Evolutionary conservation across 2,329 filamentous ascomycete species (phyloP).

Genomic region (Colletotrichum graminicola): DNA sequence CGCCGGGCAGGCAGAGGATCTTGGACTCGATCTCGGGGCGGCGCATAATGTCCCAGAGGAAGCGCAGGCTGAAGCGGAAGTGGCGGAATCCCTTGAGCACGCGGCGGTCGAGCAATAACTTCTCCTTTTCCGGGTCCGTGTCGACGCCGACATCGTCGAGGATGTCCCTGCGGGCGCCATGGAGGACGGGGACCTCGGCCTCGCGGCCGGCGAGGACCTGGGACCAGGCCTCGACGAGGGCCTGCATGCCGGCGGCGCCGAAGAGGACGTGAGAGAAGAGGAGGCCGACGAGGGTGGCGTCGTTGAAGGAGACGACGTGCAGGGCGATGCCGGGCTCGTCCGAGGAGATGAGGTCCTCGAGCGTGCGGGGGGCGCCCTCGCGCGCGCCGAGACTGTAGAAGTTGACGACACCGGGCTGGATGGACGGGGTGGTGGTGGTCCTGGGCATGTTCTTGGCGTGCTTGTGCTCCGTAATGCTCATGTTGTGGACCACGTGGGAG

Average conservation of each 20-base stretch:
- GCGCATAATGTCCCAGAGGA: slow-evolving; percentile 51
- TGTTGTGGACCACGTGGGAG: slow-evolving; percentile 52
- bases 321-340: slow-evolving; percentile 62
- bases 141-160: slow-evolving; percentile 46
- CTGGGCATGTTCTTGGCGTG: slow-evolving; percentile 48
- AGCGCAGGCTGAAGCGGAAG: slow-evolving; percentile 51
- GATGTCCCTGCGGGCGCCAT: slow-evolving; percentile 53
- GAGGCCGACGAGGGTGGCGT: slow-evolving; percentile 63
- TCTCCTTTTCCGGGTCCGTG: slow-evolving; percentile 46
- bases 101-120: slow-evolving; percentile 45
- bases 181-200: slow-evolving; percentile 54
- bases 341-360: slow-evolving; percentile 55
- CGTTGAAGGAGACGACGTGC: slow-evolving; percentile 61
- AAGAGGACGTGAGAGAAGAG: slow-evolving; percentile 61
- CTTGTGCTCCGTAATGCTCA: slow-evolving; percentile 56
- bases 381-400: slow-evolving; percentile 43
- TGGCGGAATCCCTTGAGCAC: slow-evolving; percentile 47
- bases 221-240: slow-evolving; percentile 61
- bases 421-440: slow-evolving; percentile 41
- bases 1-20: slow-evolving; percentile 55
- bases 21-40: slow-evolving; percentile 50
- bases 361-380: slow-evolving; percentile 41
- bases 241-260: slow-evolving; percentile 59
- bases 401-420: slow-evolving; percentile 38
- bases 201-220: slow-evolving; percentile 58